phyloP scores from a whole-genome alignment of 805 yeast species.

The Cyberlindnera saturnus region DNA sequence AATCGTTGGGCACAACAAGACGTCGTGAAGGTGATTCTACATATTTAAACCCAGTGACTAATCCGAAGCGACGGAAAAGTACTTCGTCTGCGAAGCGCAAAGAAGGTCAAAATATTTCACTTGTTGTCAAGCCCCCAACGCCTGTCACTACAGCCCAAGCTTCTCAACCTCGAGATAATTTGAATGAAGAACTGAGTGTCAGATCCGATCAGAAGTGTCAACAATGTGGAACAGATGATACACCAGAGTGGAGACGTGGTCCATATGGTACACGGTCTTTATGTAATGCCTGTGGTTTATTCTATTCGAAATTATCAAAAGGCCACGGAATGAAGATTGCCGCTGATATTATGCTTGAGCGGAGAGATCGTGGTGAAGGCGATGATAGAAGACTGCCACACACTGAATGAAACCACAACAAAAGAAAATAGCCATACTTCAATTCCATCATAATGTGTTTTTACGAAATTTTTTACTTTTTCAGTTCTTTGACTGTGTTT shows the following conservation, averaged over 20 bases:
- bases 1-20: background rate
- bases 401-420: too few relatives aligned
- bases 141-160: constrained; percentile 5
- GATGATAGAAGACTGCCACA: constrained; percentile 24
- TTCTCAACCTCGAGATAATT: constrained; percentile 4
- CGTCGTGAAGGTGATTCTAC: background rate
- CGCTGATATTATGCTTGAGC: constrained; percentile 16
- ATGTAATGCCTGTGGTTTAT: constrained; percentile 91
- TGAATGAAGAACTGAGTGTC: constrained; percentile 15
- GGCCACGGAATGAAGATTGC: constrained; percentile 35
- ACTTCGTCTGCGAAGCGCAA: background rate
- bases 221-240: constrained; percentile 69
- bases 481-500: background rate
- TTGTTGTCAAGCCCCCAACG: constrained; percentile 18
- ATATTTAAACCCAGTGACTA: background rate
- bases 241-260: constrained; percentile 94
- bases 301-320: constrained; percentile 54
- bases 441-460: background rate
- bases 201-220: constrained; percentile 32
- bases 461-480: background rate
- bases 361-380: constrained; percentile 21
- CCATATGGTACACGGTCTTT: constrained; percentile 77
- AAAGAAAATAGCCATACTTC: background rate
- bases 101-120: constrained; percentile 7
- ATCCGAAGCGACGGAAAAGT: background rate